Percentiles rank a stretch among this genome's conserved stretches.
Conservation (phyloP, 2,329 filamentous ascomycete genomes). For the Xylaria sp. region DNA sequence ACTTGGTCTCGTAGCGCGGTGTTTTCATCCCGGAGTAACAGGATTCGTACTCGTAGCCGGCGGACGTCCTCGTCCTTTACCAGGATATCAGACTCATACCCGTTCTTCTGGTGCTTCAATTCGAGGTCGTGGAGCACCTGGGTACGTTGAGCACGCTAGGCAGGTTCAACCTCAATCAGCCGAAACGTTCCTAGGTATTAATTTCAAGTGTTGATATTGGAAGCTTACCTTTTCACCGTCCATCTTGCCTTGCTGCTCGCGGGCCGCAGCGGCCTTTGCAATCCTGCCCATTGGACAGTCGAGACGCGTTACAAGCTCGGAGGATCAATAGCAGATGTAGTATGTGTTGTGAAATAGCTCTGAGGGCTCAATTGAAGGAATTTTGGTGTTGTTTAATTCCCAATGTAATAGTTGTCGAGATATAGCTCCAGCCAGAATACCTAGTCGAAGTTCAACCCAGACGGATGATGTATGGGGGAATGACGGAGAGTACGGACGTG, state of each 20-base stretch:
- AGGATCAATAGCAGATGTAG: neutral
- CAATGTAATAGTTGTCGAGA: constrained; percentile 20
- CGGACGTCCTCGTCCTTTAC: constrained; percentile 80
- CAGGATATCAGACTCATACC: constrained; percentile 73
- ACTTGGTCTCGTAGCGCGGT: constrained; percentile 72
- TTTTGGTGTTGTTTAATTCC: neutral
- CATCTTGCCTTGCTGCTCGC: constrained; percentile 50
- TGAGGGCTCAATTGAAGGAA: neutral
- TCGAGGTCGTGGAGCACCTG: constrained; percentile 69
- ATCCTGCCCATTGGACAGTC: constrained; percentile 44
- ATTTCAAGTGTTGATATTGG: neutral
- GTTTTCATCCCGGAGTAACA: constrained; percentile 81
- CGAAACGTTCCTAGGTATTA: neutral
- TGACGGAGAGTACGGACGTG: constrained; percentile 33
- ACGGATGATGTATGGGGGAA: constrained; percentile 4
- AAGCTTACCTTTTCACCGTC: constrained; percentile 53
- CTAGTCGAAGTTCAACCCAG: neutral
- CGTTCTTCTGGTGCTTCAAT: constrained; percentile 73
- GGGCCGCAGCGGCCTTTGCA: constrained; percentile 45
- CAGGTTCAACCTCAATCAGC: constrained; percentile 1
- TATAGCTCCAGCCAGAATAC: constrained; percentile 20
- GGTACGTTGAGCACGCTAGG: constrained; percentile 59
- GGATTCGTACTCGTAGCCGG: constrained; percentile 72
- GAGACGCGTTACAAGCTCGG: constrained; percentile 32
- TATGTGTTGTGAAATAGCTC: neutral